phyloP scores from a whole-genome alignment of 306 rosid species.

The Acacia melanoxylon region DNA sequence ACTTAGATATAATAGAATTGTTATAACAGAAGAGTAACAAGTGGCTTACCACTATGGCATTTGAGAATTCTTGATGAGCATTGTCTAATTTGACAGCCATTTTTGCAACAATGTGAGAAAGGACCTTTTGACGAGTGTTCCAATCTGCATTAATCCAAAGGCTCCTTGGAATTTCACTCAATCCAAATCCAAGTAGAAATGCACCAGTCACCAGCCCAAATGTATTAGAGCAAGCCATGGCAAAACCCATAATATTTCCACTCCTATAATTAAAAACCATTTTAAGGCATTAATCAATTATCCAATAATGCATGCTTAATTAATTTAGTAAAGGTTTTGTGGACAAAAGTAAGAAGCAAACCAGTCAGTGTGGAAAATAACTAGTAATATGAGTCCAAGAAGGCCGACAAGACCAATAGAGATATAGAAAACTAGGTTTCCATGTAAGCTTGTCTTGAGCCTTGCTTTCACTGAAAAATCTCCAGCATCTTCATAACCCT shows the following conservation, averaged over 20 bases:
- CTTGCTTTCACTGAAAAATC: constrained; percentile 80
- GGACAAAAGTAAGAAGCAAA: constrained; percentile 41
- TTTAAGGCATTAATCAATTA: neutral
- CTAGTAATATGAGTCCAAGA: constrained; percentile 69
- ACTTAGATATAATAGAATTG: too few species aligned
- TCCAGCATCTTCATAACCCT: constrained; percentile 99
- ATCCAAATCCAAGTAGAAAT: constrained; percentile 94
- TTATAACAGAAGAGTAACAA: neutral
- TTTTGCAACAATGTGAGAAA: constrained; percentile 87
- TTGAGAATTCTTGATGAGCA: constrained; percentile 90
- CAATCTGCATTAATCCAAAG: constrained; percentile 87
- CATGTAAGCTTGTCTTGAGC: constrained; percentile 83
- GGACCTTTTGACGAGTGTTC: constrained; percentile 75
- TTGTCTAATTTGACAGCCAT: constrained; percentile 95
- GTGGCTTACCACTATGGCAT: constrained; percentile 79
- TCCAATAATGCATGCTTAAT: neutral
- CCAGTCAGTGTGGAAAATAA: constrained; percentile 58
- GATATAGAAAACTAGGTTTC: constrained; percentile 77
- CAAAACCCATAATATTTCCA: constrained; percentile 70
- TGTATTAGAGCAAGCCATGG: constrained; percentile 98
- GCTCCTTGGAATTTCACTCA: constrained; percentile 92
- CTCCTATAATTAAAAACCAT: constrained; percentile 44
- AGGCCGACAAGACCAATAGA: constrained; percentile 65
- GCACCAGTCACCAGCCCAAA: constrained; percentile 98
- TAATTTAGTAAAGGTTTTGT: neutral